Evolutionary conservation across 2,329 filamentous ascomycete genomes (phyloP).

Genomic region (Aspergillus caelatus): DNA sequence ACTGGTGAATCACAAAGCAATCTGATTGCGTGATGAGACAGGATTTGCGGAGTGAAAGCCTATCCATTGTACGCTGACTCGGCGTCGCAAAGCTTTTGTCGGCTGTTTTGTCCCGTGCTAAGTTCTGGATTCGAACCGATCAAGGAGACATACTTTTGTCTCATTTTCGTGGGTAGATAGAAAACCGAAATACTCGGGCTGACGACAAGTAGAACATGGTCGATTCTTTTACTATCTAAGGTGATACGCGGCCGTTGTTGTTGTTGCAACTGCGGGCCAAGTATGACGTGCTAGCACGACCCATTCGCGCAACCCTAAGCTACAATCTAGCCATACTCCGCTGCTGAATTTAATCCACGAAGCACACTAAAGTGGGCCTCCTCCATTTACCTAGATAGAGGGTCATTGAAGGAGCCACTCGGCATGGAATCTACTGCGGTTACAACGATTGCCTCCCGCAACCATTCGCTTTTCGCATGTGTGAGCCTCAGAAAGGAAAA

Average conservation of each 20-base stretch:
- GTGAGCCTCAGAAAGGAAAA: neutral
- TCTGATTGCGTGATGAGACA: slow-evolving; percentile 17
- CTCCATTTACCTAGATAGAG: neutral
- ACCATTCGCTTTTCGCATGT: neutral
- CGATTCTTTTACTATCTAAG: neutral
- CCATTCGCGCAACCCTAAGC: slow-evolving; percentile 15
- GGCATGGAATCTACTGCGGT: neutral
- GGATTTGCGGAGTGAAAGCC: slow-evolving; percentile 10
- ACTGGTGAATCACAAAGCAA: neutral
- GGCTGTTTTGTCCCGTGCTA: neutral
- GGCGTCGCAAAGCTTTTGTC: neutral
- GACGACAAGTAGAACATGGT: neutral
- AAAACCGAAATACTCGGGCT: neutral
- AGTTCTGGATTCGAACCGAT: neutral
- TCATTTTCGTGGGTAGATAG: neutral
- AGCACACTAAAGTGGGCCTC: neutral
- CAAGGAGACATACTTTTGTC: neutral
- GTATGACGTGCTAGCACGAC: slow-evolving; percentile 31
- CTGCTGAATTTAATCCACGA: neutral
- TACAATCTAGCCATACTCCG: neutral
- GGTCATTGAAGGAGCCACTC: neutral
- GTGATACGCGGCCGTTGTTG: neutral
- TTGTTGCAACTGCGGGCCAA: slow-evolving; percentile 14
- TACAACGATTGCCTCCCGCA: neutral
- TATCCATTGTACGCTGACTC: slow-evolving; percentile 8